Evolutionary conservation across 768 basidiomycete species (phyloP).

Genomic region (Psilocybe cyanescens): DNA sequence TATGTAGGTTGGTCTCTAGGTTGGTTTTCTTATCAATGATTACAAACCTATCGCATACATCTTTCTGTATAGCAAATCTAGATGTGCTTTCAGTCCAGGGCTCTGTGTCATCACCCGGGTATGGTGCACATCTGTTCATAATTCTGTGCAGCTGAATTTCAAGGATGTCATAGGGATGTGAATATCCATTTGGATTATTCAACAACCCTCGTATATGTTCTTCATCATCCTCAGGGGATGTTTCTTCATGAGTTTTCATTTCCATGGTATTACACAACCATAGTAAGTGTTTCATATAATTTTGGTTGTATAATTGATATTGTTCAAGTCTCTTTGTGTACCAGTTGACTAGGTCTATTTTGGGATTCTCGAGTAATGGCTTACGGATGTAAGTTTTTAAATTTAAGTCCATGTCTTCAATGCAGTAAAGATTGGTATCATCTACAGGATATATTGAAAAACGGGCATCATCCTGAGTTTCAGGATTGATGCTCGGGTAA

Average conservation of each 20-base stretch:
- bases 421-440: neutral
- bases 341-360: conserved; percentile 3
- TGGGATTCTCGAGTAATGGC: neutral
- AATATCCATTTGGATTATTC: no score
- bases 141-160: neutral
- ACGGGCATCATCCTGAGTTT: neutral
- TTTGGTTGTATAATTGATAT: neutral
- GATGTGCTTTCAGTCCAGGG: neutral
- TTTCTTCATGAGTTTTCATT: no score
- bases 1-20: no score
- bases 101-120: neutral
- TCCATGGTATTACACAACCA: no score
- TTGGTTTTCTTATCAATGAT: conserved; percentile 1
- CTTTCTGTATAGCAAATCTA: neutral
- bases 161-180: no score
- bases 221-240: no score
- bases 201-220: no score
- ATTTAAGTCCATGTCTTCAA: neutral
- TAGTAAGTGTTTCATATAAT: no score
- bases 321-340: neutral
- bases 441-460: neutral
- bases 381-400: neutral
- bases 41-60: neutral
- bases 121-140: neutral
- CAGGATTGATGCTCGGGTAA: neutral